Evolutionary conservation across 2,329 filamentous ascomycete genomes (phyloP).

Genomic region (Microdochium bolleyi): DNA sequence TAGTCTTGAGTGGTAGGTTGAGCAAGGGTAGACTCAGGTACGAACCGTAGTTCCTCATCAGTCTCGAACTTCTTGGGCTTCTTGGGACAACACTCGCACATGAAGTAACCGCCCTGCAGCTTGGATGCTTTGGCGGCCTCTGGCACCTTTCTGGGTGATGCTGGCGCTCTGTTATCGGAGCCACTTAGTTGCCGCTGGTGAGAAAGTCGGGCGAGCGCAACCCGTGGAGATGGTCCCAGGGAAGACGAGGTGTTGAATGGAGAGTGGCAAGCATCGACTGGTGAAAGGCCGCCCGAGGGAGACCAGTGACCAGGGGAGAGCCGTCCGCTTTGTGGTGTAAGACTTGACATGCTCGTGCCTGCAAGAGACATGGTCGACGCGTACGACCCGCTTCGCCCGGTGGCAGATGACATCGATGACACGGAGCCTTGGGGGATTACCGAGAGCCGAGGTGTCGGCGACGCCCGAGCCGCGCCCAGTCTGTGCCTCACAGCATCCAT

Average conservation of each 20-base stretch:
- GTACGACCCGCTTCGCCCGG: conserved; percentile 35
- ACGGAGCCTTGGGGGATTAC: conserved; percentile 36
- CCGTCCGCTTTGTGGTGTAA: conserved; percentile 34
- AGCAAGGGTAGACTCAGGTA: conserved; percentile 6
- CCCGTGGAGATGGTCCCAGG: conserved; percentile 39
- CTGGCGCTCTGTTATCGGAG: conserved; percentile 17
- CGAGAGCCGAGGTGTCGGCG: conserved; percentile 41
- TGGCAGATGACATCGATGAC: conserved; percentile 32
- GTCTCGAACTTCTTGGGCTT: conserved; percentile 94
- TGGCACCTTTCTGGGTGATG: conserved; percentile 42
- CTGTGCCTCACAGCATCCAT: not conserved
- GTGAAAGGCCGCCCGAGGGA: conserved; percentile 27
- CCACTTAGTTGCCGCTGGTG: conserved; percentile 28
- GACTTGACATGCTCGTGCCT: conserved; percentile 32
- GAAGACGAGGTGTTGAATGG: conserved; percentile 41
- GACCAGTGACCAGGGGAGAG: conserved; percentile 41
- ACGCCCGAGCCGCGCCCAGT: conserved; percentile 26
- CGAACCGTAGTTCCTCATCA: conserved; percentile 75
- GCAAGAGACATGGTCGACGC: conserved; percentile 36
- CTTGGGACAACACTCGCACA: conserved; percentile 95
- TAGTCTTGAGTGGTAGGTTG: not conserved
- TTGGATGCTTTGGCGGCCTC: conserved; percentile 45
- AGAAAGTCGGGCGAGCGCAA: conserved; percentile 35
- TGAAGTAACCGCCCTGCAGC: conserved; percentile 41
- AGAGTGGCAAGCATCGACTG: conserved; percentile 32